Evolutionary conservation across 2,329 filamentous ascomycete species (phyloP), one percentile per base, ranked within the genome.

Genomic region (Microcera coccophila): DNA sequence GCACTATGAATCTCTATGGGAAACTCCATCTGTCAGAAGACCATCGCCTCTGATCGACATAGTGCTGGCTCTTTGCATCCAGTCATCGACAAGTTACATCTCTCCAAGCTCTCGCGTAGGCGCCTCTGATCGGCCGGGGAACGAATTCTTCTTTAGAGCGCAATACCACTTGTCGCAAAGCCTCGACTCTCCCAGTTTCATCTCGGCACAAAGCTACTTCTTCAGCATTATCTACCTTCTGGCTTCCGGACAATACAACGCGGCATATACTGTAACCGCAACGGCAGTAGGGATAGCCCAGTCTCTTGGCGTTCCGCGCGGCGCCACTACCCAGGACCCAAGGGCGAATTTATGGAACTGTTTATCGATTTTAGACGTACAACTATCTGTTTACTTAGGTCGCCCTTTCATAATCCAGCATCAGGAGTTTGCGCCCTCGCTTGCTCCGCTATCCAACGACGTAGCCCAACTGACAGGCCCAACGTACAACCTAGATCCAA

Each of bases 41-140:
- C 60, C 69, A 1, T 78, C 73, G 1, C 68, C 75, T 1, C 55
- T 78, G 3, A 71, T 75, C 2, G 75, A 79, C 39, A 74, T 78
- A 19, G 58, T 76, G 15, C 53, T 78, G 12, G 75, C 75, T 0
- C 44, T 78, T 5, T 74, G 70, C 40, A 75, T 78, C 59, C 74
- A 77, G 50, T 70, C 71, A 26, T 65, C 67, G 24, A 59, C 60
- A 3, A 49, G 57, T 0, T 53, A 62, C 24, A 50, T 55, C 22
- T 47, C 56, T 4, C 38, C 42, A 2, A 45, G 39, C 3, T 19
- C 16, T 14, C 15, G 4, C 10, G 10, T n/a, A 8, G 29, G 62
- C 18, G 67, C 72, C 44, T 57, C 65, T 3, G 67, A 68, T 2
- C 69, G 70, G 12, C 64, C 68, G 10, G 69, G 66, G 49, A 67